A percentile compares a stretch with the other conserved stretches of the same genome.
Evolutionary conservation across 1,284 basidiomycete genomes (phyloP).

Genomic region (Malassezia yamatoensis): DNA sequence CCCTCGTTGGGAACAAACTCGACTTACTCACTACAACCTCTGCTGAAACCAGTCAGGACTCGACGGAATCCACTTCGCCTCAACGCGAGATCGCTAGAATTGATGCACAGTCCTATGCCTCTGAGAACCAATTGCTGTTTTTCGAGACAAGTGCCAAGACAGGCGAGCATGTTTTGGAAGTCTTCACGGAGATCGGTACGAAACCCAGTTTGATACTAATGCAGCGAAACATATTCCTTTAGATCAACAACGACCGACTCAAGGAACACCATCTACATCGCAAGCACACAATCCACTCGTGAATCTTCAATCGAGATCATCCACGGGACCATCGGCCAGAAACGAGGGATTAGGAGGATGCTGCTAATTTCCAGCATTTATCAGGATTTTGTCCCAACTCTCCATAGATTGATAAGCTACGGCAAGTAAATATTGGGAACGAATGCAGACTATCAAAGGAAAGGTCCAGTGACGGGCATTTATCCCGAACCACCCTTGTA

Average conservation of each 20-base stretch:
- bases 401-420: constrained; percentile 4
- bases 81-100: constrained; percentile 52
- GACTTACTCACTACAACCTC: constrained; percentile 61
- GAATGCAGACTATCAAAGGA: neutral
- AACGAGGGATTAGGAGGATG: neutral
- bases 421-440: neutral
- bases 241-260: neutral
- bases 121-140: constrained; percentile 83
- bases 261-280: neutral
- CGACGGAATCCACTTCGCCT: constrained; percentile 30
- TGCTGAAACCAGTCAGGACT: constrained; percentile 50
- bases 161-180: constrained; percentile 86
- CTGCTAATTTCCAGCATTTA: neutral
- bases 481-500: constrained; percentile 33
- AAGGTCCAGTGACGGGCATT: neutral
- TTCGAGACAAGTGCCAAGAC: constrained; percentile 98
- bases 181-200: constrained; percentile 70
- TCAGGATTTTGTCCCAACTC: neutral
- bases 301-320: neutral
- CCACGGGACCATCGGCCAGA: neutral
- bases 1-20: constrained; percentile 52
- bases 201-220: neutral
- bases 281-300: constrained; percentile 8
- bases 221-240: constrained; percentile 17
- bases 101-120: constrained; percentile 90